phyloP scores from a whole-genome alignment of 805 yeast species.

The Metschnikowia noctiluminum region DNA sequence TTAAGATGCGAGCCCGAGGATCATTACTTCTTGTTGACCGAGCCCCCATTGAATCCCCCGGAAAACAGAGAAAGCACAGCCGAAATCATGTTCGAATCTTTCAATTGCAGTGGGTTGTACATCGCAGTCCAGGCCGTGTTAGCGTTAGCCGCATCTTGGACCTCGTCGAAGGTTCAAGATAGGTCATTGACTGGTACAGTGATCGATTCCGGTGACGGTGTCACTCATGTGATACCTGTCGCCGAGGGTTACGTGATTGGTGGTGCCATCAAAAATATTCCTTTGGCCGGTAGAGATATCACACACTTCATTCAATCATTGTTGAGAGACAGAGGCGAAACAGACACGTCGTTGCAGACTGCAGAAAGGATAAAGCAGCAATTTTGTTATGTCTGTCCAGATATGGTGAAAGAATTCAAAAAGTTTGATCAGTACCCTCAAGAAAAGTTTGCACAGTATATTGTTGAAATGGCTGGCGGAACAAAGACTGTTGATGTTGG shows the following conservation, averaged over 20 bases:
- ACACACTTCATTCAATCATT: slow-evolving; percentile 89
- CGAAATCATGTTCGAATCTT: slow-evolving; percentile 97
- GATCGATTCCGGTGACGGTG: slow-evolving; percentile 98
- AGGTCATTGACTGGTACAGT: slow-evolving; percentile 97
- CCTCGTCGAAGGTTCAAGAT: slow-evolving; percentile 90
- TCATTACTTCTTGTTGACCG: slow-evolving; percentile 91
- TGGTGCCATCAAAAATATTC: slow-evolving; percentile 93
- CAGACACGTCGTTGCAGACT: slow-evolving; percentile 87
- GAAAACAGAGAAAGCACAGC: slow-evolving; percentile 98
- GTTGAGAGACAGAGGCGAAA: slow-evolving; percentile 95
- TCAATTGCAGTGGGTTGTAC: slow-evolving; percentile 97
- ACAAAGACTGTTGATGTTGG: slow-evolving; percentile 82
- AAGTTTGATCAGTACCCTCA: slow-evolving; percentile 88
- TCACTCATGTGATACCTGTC: slow-evolving; percentile 97
- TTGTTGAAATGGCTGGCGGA: slow-evolving; percentile 76
- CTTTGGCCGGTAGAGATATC: slow-evolving; percentile 98
- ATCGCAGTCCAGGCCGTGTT: slow-evolving; percentile 98
- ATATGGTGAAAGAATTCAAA: slow-evolving; percentile 92
- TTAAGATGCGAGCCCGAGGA: slow-evolving; percentile 98
- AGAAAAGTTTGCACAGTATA: slow-evolving; percentile 88
- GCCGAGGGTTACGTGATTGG: slow-evolving; percentile 99
- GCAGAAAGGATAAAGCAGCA: slow-evolving; percentile 97
- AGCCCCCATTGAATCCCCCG: slow-evolving; percentile 99
- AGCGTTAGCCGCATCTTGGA: slow-evolving; percentile 99
- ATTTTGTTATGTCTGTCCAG: slow-evolving; percentile 96